phyloP scores from a whole-genome alignment of 208 protist genomes.

The Crithidia acanthocephali region DNA sequence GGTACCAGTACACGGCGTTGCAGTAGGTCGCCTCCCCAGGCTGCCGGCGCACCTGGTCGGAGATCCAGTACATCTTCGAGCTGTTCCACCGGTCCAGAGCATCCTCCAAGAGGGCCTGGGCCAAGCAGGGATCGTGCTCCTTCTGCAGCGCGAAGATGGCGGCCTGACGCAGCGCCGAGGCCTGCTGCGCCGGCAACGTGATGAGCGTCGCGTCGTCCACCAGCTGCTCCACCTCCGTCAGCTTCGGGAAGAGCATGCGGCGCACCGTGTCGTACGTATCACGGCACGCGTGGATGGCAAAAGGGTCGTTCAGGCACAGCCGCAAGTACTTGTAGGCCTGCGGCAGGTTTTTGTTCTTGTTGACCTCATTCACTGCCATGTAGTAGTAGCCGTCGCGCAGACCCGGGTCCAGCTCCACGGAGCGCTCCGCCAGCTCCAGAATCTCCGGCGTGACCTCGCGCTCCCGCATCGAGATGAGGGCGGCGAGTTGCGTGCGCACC shows the following conservation, averaged over 20 bases:
- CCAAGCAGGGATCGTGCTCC: conserved; percentile 16
- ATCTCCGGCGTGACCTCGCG: conserved; percentile 29
- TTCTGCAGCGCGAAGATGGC: conserved; percentile 17
- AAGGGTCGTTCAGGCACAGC: conserved; percentile 38
- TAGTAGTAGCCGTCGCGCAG: conserved; percentile 51
- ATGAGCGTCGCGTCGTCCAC: conserved; percentile 40
- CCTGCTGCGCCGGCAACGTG: conserved; percentile 29
- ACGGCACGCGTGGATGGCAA: conserved; percentile 35
- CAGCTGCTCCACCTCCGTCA: conserved; percentile 42
- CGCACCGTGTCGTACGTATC: conserved; percentile 32
- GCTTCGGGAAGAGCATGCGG: conserved; percentile 33
- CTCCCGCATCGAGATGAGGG: conserved; percentile 23
- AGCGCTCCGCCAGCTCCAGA: conserved; percentile 29
- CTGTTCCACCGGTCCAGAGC: conserved; percentile 31
- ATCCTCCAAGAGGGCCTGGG: conserved; percentile 6
- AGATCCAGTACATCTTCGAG: conserved; percentile 32
- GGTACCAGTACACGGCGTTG: conserved; percentile 37
- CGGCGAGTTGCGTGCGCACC: conserved; percentile 33
- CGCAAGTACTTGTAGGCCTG: conserved; percentile 43
- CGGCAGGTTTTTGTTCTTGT: conserved; percentile 26
- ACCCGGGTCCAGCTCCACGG: conserved; percentile 40
- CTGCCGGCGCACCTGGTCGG: conserved; percentile 13
- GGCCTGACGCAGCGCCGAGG: conserved; percentile 37
- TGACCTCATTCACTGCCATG: conserved; percentile 40
- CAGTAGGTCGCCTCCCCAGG: conserved; percentile 24